Percentiles rank a stretch among this genome's conserved stretches.
phyloP scores from a whole-genome alignment of 2,329 filamentous ascomycete genomes.

The Pseudofabraea citricarpa region DNA sequence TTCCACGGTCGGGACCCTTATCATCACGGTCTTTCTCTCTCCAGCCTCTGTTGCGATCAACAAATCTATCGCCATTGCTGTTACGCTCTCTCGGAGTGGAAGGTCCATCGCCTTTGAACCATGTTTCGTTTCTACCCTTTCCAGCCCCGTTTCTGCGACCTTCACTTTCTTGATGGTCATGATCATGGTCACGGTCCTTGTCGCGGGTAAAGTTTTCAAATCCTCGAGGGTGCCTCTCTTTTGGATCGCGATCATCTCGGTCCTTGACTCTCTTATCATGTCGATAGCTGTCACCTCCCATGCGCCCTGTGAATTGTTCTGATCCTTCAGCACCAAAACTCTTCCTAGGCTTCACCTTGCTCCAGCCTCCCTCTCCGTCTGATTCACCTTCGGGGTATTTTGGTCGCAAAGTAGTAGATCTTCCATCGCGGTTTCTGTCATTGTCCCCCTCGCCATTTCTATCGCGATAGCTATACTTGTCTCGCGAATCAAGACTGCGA shows the following conservation, averaged over 20 bases:
- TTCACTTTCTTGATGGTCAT: conserved; percentile 45
- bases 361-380: conserved; percentile 72
- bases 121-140: conserved; percentile 67
- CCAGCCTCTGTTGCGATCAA: conserved; percentile 29
- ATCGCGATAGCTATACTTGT: conserved; percentile 56
- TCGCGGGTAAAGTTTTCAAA: conserved; percentile 48
- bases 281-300: conserved; percentile 46
- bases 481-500: conserved; percentile 47
- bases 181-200: conserved; percentile 43
- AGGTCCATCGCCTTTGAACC: conserved; percentile 53
- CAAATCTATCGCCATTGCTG: conserved; percentile 26
- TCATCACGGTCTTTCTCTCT: conserved; percentile 34
- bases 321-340: conserved; percentile 69
- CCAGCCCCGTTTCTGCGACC: conserved; percentile 59
- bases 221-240: conserved; percentile 40
- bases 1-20: conserved; percentile 10
- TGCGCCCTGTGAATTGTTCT: conserved; percentile 63
- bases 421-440: conserved; percentile 45
- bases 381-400: conserved; percentile 50
- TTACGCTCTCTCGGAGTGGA: conserved; percentile 25
- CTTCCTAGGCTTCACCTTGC: conserved; percentile 67
- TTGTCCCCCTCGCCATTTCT: conserved; percentile 46
- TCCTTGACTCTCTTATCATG: conserved; percentile 40
- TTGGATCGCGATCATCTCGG: conserved; percentile 50
- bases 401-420: conserved; percentile 41